These are phyloP conservation scores for Suillus lakei DNA, from an alignment of 768 basidiomycete genomes.

Conservation along the genomic window DNA sequence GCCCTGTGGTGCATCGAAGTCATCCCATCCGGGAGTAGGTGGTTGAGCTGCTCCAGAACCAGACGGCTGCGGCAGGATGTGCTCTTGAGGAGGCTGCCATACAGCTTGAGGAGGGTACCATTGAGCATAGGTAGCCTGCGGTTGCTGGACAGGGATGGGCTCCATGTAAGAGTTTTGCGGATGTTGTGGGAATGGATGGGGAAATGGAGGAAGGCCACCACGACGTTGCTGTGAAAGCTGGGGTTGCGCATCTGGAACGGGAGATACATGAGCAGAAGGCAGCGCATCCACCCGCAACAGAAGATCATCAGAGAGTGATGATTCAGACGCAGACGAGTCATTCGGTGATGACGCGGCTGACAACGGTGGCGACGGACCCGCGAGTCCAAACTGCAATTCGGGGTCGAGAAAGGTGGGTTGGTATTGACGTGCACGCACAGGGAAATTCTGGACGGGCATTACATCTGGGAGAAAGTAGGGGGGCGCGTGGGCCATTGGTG, in stretches of 20 bases:
- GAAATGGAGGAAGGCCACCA: neutral
- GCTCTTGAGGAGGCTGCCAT: constrained; percentile 9
- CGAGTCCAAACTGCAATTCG: constrained; percentile 36
- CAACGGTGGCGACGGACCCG: constrained; percentile 56
- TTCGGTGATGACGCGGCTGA: constrained; percentile 55
- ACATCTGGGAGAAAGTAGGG: constrained; percentile 11
- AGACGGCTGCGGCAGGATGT: constrained; percentile 4
- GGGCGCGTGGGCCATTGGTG: constrained; percentile 5
- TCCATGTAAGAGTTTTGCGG: constrained; percentile 18
- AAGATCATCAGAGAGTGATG: constrained; percentile 15
- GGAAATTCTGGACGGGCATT: constrained; percentile 10
- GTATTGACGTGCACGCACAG: constrained; percentile 20
- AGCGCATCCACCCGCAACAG: constrained; percentile 19
- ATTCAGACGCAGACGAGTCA: constrained; percentile 26
- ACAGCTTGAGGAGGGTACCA: constrained; percentile 9
- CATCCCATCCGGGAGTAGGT: constrained; percentile 16
- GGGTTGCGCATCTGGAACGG: constrained; percentile 21
- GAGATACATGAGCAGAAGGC: constrained; percentile 13
- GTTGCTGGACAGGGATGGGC: constrained; percentile 9
- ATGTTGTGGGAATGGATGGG: constrained; percentile 5
- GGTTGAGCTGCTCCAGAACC: constrained; percentile 2
- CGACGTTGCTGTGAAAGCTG: constrained; percentile 18
- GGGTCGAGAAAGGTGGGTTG: constrained; percentile 27
- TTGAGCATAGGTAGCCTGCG: constrained; percentile 8
- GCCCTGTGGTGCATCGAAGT: constrained; percentile 7